Percentiles rank a stretch among this genome's conserved stretches.
Evolutionary conservation across 345 rosid species (phyloP).

Genomic region (Firmiana major): DNA sequence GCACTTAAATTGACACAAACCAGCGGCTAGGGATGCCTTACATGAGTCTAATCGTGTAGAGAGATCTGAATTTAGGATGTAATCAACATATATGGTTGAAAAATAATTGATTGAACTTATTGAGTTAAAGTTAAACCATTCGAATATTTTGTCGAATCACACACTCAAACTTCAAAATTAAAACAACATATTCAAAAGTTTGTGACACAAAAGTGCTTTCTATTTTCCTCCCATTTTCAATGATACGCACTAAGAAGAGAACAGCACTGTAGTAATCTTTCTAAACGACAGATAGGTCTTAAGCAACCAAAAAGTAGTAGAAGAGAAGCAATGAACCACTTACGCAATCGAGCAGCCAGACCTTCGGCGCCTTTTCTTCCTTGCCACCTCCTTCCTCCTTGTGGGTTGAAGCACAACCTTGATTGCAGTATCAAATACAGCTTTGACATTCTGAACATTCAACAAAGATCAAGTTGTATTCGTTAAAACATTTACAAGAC

Average conservation of each 20-base stretch:
- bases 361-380: constrained; percentile 61
- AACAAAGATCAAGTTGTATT: background rate
- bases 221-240: background rate
- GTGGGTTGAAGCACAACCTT: constrained; percentile 96
- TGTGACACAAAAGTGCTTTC: too few relatives aligned
- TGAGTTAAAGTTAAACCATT: too few relatives aligned
- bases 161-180: too few relatives aligned
- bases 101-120: too few relatives aligned
- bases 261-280: too few relatives aligned
- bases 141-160: too few relatives aligned
- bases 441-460: constrained; percentile 75
- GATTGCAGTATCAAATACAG: constrained; percentile 89
- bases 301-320: background rate
- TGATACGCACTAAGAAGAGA: too few relatives aligned
- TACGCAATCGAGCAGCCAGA: constrained; percentile 75
- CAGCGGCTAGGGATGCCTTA: background rate
- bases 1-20: background rate
- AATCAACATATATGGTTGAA: too few relatives aligned
- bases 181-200: too few relatives aligned
- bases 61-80: background rate
- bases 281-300: background rate
- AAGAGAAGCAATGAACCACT: constrained; percentile 26
- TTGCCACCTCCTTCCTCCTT: constrained; percentile 70
- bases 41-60: background rate
- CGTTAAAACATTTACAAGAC: background rate